Evolutionary conservation across 371 early-diverging fungal genomes (phyloP).

Genomic region (Apophysomyces trapeziformis): DNA sequence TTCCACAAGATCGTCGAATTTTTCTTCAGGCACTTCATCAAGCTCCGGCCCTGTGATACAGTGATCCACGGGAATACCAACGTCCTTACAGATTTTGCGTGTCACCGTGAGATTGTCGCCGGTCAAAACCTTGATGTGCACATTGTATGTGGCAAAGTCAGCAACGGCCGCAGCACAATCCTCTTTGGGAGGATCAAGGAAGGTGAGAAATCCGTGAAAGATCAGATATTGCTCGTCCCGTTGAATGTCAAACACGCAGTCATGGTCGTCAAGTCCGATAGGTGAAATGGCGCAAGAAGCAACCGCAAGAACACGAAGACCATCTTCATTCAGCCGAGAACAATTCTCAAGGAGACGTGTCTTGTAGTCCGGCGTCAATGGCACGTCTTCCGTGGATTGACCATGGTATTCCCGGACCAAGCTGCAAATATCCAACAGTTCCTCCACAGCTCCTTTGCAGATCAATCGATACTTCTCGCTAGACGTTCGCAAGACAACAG

Average conservation of each 20-base stretch:
- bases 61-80: slow-evolving; percentile 42
- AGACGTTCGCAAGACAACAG: slow-evolving; percentile 30
- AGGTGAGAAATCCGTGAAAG: slow-evolving; percentile 85
- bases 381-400: slow-evolving; percentile 40
- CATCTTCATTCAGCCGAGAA: slow-evolving; percentile 84
- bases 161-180: slow-evolving; percentile 97
- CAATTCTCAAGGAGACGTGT: slow-evolving; percentile 74
- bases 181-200: slow-evolving; percentile 96
- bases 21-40: slow-evolving; percentile 27
- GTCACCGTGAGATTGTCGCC: slow-evolving; percentile 96
- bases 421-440: slow-evolving; percentile 36
- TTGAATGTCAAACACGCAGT: slow-evolving; percentile 70
- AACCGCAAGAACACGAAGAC: slow-evolving; percentile 95
- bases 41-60: slow-evolving; percentile 36
- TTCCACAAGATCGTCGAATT: slow-evolving; percentile 29
- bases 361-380: slow-evolving; percentile 65
- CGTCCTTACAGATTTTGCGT: slow-evolving; percentile 56
- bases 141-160: slow-evolving; percentile 73
- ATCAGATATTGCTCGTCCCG: slow-evolving; percentile 71
- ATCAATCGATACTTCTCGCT: slow-evolving; percentile 26
- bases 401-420: slow-evolving; percentile 10
- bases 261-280: slow-evolving; percentile 22
- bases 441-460: slow-evolving; percentile 49
- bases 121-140: slow-evolving; percentile 94
- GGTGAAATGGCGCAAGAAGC: slow-evolving; percentile 78